These are phyloP conservation scores for Chaetomium globosum DNA, from an alignment of 2,329 filamentous ascomycete species.

Conservation along the genomic window DNA sequence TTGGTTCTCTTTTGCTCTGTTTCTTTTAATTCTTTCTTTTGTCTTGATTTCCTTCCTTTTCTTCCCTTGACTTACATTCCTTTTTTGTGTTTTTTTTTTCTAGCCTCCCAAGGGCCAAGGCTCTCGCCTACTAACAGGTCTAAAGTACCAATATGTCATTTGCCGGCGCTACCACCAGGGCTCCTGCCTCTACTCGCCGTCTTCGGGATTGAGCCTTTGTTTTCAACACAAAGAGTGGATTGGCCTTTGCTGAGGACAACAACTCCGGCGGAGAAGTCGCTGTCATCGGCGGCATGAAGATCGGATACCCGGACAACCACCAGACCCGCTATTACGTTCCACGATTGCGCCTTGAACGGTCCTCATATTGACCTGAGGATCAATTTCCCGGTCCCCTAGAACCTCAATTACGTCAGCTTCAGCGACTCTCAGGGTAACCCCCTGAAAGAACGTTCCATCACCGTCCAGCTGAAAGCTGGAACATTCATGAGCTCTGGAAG, in stretches of 20 bases:
- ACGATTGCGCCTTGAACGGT: not conserved
- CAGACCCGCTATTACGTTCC: not conserved
- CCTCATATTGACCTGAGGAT: not conserved
- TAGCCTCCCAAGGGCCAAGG: too few relatives aligned
- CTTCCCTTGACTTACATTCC: too few relatives aligned
- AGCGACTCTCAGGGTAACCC: not conserved
- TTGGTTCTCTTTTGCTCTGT: too few relatives aligned
- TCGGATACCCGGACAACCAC: not conserved
- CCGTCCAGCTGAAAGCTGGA: not conserved
- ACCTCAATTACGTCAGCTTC: not conserved
- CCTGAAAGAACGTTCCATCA: not conserved
- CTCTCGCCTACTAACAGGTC: too few relatives aligned
- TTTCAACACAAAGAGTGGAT: not conserved
- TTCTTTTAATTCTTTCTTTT: too few relatives aligned
- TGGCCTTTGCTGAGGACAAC: not conserved
- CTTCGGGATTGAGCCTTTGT: not conserved
- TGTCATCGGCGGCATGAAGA: not conserved
- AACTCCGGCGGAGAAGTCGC: not conserved
- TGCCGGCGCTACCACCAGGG: not conserved
- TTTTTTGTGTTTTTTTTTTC: too few relatives aligned
- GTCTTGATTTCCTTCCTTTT: too few relatives aligned
- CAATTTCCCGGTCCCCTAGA: not conserved
- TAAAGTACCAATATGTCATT: not conserved
- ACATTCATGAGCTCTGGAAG: not conserved
- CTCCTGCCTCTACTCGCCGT: not conserved